Evolutionary conservation across 2,329 filamentous ascomycete species (phyloP), one percentile per base, ranked within the genome.

Genomic region (Exophiala mesophila): DNA sequence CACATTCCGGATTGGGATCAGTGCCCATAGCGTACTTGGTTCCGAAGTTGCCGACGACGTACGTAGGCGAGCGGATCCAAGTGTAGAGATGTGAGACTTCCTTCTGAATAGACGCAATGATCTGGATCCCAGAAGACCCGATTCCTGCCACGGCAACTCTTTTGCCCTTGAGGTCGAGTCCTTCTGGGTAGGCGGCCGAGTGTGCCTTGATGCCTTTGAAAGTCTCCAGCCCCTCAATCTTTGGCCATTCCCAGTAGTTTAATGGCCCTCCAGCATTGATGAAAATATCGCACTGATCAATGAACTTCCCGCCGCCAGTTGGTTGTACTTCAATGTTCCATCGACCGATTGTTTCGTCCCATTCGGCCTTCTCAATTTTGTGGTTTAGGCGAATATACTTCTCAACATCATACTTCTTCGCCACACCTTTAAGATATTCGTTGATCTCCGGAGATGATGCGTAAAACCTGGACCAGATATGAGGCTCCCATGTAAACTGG

Each of bases 1-100:
- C n/a, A n/a, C n/a, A 73, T 38, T 59, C 58, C 48, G 73, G 73
- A 52, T 74, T 74, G 16, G 63, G 59, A 2, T 71, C 69, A 21
- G 69, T 63, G 44, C 63, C 65, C 6, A 63, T 67, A 4, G 72
- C 69, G 61, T 67, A 71, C 4, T 62, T 63, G 35, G 70, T 68
- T 0, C 63, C 70, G 44, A 72, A 72, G 13, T 67, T 69, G 1
- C 68, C 64, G 1, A 69, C 72, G 18, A 73, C 68, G 69, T 69
- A 73, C 19, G 68, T 66, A 0, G 69, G 66, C 5, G 60, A 65
- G 7, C 69, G 56, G 4, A 71, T 59, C 10, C 48, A 65, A 53
- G 20, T 3, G 23, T 41, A 55, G 53, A 61, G 9, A 6, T 28
- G 4, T 45, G 36, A 1, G 55, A 61, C n/a, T 9, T 32, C 5